Evolutionary conservation across 1,139 yeast genomes (phyloP), one percentile per base, ranked within the genome.

Genomic region (Nakaseomyces sp.): DNA sequence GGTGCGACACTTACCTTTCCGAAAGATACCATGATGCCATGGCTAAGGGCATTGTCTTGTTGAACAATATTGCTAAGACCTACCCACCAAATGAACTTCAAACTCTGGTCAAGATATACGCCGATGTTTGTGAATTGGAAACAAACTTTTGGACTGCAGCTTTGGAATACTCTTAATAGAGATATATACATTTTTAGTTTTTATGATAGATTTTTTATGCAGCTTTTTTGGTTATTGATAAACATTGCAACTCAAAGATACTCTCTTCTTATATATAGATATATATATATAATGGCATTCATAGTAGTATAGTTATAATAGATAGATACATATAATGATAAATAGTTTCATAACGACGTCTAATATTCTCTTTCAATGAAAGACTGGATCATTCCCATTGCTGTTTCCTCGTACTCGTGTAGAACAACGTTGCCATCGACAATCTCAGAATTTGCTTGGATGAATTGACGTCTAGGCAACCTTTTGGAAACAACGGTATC

Each of bases 391-490:
- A 86, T 73, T 26, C 94, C 95, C 31, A 69, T 69, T 53, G 78
- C 79, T n/a, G 79, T 70, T 58, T 84, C 89, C 18, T 77, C 82
- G 55, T 87, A 87, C 58, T 84, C 94, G 48, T 69, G 71, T 28
- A 85, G 72, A 36, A 66, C 72, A 30, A 84, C 78, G n/a, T 57
- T 54, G 13, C 60, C 66, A 12, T 62, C 70, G 7, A 60, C 57
- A 37, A 75, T 49, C 22, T 66, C 57, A 5, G 54, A 48, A 64
- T 87, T 87, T 29, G 87, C 86, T 66, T 87, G 96, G 47, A 87
- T 78, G 56, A 82, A 74, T 61, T 85, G 93, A 63, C 80, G 81
- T 61, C 96, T 75, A 49, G 96, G 94, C 51, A 80, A 69, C 65
- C 86, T 84, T 61, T 84, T 81, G 44, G 69, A 68, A 50, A 86